Percentiles rank a stretch among this genome's conserved stretches.
Conservation (phyloP, 83 land plant species). For the Diphasiastrum complanatum region DNA sequence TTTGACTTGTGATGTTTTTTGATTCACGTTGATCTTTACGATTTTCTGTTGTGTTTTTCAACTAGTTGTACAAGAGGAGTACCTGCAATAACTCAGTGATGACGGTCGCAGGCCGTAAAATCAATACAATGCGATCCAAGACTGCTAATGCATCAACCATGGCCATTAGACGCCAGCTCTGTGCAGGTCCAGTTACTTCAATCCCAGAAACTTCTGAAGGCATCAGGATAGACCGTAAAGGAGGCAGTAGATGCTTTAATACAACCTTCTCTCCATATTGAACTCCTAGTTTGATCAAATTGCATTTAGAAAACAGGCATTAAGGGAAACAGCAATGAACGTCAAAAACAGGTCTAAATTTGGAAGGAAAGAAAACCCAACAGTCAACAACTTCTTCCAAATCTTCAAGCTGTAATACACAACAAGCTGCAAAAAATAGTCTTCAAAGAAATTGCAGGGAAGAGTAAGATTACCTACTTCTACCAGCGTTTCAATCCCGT, state of each 20-base stretch:
- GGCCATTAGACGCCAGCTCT: slow-evolving; percentile 65
- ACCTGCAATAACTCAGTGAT: slow-evolving; percentile 71
- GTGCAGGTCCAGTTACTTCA: slow-evolving; percentile 56
- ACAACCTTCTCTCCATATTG: slow-evolving; percentile 58
- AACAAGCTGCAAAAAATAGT: not conserved
- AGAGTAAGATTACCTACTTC: slow-evolving; percentile 57
- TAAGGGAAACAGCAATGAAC: not conserved
- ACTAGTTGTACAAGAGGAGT: too few species aligned
- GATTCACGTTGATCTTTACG: too few species aligned
- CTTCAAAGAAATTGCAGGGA: not conserved
- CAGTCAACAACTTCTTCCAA: not conserved
- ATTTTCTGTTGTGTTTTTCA: too few species aligned
- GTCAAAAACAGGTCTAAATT: too few species aligned
- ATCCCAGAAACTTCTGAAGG: slow-evolving; percentile 26
- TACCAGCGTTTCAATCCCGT: slow-evolving; percentile 70
- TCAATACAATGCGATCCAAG: slow-evolving; percentile 49
- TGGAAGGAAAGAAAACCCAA: too few species aligned
- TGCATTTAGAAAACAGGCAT: not conserved
- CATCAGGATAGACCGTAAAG: slow-evolving; percentile 49
- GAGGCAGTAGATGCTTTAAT: slow-evolving; percentile 56
- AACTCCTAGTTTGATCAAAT: slow-evolving; percentile 35
- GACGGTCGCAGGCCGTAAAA: slow-evolving; percentile 47
- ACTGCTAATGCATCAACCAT: slow-evolving; percentile 54
- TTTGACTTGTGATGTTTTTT: too few species aligned
- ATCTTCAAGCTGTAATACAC: not conserved